Evolutionary conservation across 208 protist species (phyloP), one percentile per base, ranked within the genome.

Genomic region (Herpetomonas samuelpessoai): DNA sequence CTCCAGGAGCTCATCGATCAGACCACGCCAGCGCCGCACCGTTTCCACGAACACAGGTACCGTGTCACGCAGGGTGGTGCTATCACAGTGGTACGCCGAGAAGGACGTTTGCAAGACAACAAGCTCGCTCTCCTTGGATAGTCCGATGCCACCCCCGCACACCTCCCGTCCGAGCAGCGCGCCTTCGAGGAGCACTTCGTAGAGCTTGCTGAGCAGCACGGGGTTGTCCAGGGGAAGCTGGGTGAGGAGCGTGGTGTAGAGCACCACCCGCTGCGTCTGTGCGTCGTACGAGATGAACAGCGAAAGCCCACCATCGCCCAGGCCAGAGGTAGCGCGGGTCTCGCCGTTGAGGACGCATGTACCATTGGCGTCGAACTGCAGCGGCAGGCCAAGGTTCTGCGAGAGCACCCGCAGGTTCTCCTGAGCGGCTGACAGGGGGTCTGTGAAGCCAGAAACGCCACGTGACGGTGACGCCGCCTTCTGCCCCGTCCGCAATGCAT

Each of bases 111-210:
- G 70, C 24, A 93, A 57, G 19, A 91, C 48, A 16, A 93, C 79
- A n/a, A 93, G 52, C 27, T 75, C 74, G 56, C 75, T 84, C 47
- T 74, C 63, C 38, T 75, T 57, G 1, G 79, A 90, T 18, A 91
- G 45, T 1, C 83, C 83, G 27, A 91, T 71, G 14, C 87, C 83
- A 53, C 87, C 87, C 30, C 87, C 87, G 45, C 83, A 88, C 12
- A 93, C 84, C 55, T 93, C 87, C 18, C 87, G 81, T 7, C 87
- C 76, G 3, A 93, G 76, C 45, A 93, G 60, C 10, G 81, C 77
- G 27, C 87, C 83, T 39, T 93, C 80, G 22, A 93, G 59, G 0
- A 91, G 71, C n/a, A 87, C 56, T 58, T 93, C 81, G 58, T 91
- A 89, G 29, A 93, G 60, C 65, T 91, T 86, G 25, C 69, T 66